Conservation (phyloP, 192 early-diverging fungal species). For the Coemansia sp. region DNA sequence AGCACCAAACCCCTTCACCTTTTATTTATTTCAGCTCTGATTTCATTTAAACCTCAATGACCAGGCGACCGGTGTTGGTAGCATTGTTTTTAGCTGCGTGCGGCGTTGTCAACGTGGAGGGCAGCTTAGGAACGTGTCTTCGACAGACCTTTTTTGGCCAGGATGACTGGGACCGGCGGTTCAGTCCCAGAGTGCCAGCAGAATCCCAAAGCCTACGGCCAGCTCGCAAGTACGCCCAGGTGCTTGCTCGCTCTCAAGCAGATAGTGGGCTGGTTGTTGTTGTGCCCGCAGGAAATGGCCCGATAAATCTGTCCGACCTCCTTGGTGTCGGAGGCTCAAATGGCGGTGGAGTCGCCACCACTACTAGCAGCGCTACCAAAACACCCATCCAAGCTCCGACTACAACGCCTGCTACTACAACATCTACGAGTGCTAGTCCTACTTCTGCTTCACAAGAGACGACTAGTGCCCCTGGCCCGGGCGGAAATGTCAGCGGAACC, state of each 20-base stretch:
- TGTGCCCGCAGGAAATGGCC: constrained; percentile 29
- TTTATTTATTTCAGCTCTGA: not conserved
- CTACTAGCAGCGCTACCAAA: constrained; percentile 3
- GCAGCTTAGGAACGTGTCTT: constrained; percentile 25
- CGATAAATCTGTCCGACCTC: constrained; percentile 27
- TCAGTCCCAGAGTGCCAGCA: constrained; percentile 21
- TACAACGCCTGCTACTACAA: not conserved
- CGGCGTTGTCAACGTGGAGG: not conserved
- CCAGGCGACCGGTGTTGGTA: not conserved
- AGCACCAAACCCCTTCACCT: not conserved
- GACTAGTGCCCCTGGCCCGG: not conserved
- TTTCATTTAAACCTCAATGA: constrained; percentile 2
- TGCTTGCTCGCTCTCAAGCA: constrained; percentile 13
- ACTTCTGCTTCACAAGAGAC: not conserved
- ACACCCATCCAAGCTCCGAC: constrained; percentile 4
- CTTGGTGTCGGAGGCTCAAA: constrained; percentile 11
- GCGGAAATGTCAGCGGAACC: constrained; percentile 5
- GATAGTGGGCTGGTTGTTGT: constrained; percentile 22
- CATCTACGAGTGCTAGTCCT: not conserved
- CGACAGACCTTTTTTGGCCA: constrained; percentile 34
- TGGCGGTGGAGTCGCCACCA: not conserved
- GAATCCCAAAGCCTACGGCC: not conserved
- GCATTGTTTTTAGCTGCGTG: constrained; percentile 1
- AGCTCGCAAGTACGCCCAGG: not conserved
- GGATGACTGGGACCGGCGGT: constrained; percentile 20